Evolutionary conservation across 2,329 filamentous ascomycete genomes (phyloP), one percentile per base, ranked within the genome.

Genomic region (Neobulgaria alba): DNA sequence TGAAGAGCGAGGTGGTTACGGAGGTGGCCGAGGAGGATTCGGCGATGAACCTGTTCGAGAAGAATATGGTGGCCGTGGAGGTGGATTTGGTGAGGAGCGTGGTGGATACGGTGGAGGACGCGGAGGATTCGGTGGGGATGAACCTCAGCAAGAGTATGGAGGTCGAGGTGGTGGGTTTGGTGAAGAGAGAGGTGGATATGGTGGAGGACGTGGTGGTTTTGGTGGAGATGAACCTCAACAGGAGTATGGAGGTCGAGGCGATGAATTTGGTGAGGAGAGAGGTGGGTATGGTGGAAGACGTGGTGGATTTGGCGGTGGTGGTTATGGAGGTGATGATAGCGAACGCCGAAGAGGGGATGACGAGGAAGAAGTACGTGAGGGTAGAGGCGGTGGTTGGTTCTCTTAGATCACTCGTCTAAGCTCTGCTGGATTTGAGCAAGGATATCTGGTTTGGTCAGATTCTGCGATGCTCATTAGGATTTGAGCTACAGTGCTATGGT

Each of bases 111-210:
- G 33, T 26, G 38, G 42, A 12, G 43, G 46, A 7, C 37, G 35
- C 5, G 31, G 40, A 31, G 42, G 38, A 17, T 39, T 32, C 26
- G 46, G 30, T 29, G 38, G 42, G 12, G 38, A 46, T 21, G 39
- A 38, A 35, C 30, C 35, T 36, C 15, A 33, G 17, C 39, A 49
- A 16, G 49, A 47, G 12, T 51, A 52, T 37, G 48, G 47, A 20
- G 37, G 45, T 23, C 16, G 43, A 38, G 51, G 23, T 40, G 49
- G 51, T 5, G 48, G 54, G 1, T 43, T 49, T n/a, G 61, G 56
- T 15, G n/a, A n/a, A n/a, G n/a, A n/a, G n/a, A n/a, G n/a, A n/a
- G 49, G 56, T 5, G 50, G 55, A 5, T 46, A 57, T 16, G 41
- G 43, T 29, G 35, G 31, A n/a, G 42, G 42, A 17, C 21, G 42